Evolutionary conservation across 1,139 yeast species (phyloP), one percentile per base, ranked within the genome.

Genomic region (Sugiyamaella japonica): DNA sequence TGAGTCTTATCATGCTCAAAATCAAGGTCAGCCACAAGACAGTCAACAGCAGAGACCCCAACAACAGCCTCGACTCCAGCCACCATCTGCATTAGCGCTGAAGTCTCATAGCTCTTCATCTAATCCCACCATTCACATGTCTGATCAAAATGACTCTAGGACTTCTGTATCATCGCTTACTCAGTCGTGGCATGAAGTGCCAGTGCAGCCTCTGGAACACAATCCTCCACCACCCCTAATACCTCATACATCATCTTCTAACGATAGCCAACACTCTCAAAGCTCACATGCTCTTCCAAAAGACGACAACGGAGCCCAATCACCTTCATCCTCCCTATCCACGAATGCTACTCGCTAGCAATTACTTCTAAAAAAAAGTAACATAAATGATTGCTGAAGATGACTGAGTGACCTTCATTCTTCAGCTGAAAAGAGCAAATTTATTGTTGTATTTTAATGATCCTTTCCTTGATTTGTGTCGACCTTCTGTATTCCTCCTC

Each of bases 11-110:
- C 34, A 45, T 17, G 23, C 52, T 2, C 44, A 20, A 15, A 34
- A 13, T 31, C 40, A n/a, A 3, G 28, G 46, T 4, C 29, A 34
- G 16, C 31, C 36, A 37, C 49, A 41, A 15, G 47, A 48, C 36
- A 48, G 41, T 41, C 59, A 50, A 40, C 59, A 50, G 25, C 53
- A 12, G 13, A 52, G 53, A 34, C 59, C 54, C 15, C 55, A 50
- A 40, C 55, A 43, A 48, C 45, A 42, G 34, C 34, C 34, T 29
- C 34, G 34, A 31, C 49, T 50, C 15, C 58, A 50, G 47, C 16
- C 59, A 44, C 38, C 48, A 48, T 48, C 50, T 51, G 57, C 20
- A 47, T 56, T 42, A 56, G 52, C 37, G 31, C 7, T 44, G 25
- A 23, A 48, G 42, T 23, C 59, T 45, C 41, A 45, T 20, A 17